Evolutionary conservation across 805 yeast genomes (phyloP).

Genomic region (Zygosaccharomyces kombuchaensis): DNA sequence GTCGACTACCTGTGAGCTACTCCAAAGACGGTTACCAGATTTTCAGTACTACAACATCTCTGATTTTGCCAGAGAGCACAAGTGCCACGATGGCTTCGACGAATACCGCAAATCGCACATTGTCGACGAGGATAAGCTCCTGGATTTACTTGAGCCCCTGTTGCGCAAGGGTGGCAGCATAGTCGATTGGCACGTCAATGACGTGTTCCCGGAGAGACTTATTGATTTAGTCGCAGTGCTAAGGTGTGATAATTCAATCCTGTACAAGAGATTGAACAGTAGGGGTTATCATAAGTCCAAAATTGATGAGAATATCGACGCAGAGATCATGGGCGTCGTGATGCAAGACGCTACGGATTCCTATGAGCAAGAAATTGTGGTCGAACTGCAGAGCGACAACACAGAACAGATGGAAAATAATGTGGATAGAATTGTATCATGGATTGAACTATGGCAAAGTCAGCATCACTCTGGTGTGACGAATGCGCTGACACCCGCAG

Average conservation of each 20-base stretch:
- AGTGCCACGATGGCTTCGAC: conserved; percentile 80
- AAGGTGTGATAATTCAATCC: conserved; percentile 64
- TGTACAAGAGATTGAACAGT: conserved; percentile 69
- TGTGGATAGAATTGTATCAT: conserved; percentile 64
- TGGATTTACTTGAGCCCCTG: conserved; percentile 75
- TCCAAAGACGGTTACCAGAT: conserved; percentile 36
- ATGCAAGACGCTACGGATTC: conserved; percentile 81
- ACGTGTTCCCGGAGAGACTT: conserved; percentile 86
- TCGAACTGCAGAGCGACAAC: conserved; percentile 68
- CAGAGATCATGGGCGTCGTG: conserved; percentile 94
- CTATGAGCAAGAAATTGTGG: conserved; percentile 74
- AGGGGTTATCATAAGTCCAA: conserved; percentile 79
- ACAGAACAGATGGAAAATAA: conserved; percentile 80
- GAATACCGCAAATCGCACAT: conserved; percentile 78
- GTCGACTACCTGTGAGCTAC: conserved; percentile 32
- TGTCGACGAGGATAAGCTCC: conserved; percentile 85
- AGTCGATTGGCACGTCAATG: conserved; percentile 97
- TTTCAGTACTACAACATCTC: conserved; percentile 59
- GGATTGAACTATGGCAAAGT: conserved; percentile 72
- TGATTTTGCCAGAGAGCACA: conserved; percentile 72
- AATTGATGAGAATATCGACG: conserved; percentile 87
- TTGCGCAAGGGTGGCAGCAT: conserved; percentile 82
- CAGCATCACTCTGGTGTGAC: conserved; percentile 62
- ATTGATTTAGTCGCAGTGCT: conserved; percentile 90
- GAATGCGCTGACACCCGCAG: conserved; percentile 39